These are phyloP conservation scores for Acorus gramineus DNA, from an alignment of 106 monocot genomes.

Conservation along the genomic window DNA sequence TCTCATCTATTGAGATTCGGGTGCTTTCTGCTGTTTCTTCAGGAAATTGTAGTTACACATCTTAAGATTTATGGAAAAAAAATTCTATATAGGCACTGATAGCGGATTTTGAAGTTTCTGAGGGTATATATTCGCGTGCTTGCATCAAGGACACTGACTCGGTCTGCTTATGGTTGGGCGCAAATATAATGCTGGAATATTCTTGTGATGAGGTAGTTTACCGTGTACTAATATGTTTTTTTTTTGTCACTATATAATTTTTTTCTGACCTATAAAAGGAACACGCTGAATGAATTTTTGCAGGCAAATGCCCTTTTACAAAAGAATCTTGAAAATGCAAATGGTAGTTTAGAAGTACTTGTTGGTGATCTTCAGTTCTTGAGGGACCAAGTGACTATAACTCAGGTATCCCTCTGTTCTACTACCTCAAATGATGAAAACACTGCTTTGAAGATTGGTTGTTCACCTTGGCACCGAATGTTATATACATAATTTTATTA, in stretches of 20 bases:
- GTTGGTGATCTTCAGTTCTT: slow-evolving; percentile 85
- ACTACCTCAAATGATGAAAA: no score
- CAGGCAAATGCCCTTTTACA: slow-evolving; percentile 69
- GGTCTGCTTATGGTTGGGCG: slow-evolving; percentile 94
- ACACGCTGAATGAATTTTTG: neutral
- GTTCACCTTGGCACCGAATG: no score
- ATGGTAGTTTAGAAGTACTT: slow-evolving; percentile 87
- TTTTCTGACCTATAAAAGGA: no score
- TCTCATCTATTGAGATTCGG: no score
- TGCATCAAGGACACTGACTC: slow-evolving; percentile 58
- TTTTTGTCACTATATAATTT: neutral
- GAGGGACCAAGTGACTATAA: slow-evolving; percentile 92
- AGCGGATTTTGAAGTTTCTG: slow-evolving; percentile 92
- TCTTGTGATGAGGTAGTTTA: slow-evolving; percentile 67
- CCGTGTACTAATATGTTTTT: neutral
- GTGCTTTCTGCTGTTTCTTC: no score
- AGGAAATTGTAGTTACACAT: neutral
- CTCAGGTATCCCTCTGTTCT: slow-evolving; percentile 39
- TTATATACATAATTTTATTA: no score
- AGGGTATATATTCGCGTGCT: slow-evolving; percentile 89
- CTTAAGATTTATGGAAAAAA: neutral
- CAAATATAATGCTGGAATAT: slow-evolving; percentile 95
- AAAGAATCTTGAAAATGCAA: slow-evolving; percentile 95
- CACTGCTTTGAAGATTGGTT: no score
- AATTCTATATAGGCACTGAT: slow-evolving; percentile 48